These are phyloP conservation scores for Amanita molliuscula DNA, from an alignment of 768 basidiomycete species.

Conservation along the genomic window DNA sequence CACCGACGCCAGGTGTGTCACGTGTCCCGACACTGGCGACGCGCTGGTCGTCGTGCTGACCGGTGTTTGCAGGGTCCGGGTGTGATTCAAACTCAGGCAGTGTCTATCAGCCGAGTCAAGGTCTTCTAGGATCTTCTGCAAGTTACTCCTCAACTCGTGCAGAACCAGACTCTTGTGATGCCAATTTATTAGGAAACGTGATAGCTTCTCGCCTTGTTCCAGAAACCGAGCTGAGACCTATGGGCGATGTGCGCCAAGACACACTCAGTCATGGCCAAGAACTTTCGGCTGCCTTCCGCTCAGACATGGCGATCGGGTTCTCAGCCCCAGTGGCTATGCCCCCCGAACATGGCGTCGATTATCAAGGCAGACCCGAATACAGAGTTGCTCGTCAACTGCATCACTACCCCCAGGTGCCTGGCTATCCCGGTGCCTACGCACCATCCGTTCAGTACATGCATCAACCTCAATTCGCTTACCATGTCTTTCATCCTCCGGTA, in stretches of 20 bases:
- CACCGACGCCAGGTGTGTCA: neutral
- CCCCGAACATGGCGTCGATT: conserved; percentile 10
- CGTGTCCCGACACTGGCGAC: neutral
- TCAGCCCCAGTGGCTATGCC: conserved; percentile 11
- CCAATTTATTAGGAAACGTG: conserved; percentile 7
- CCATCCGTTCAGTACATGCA: conserved; percentile 31
- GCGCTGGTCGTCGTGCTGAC: neutral
- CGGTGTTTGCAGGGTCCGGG: neutral
- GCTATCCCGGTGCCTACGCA: conserved; percentile 36
- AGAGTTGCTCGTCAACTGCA: conserved; percentile 16
- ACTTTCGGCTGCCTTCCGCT: conserved; percentile 14
- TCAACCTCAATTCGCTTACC: conserved; percentile 22
- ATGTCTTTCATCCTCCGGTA: conserved; percentile 25
- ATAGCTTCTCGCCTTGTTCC: conserved; percentile 9
- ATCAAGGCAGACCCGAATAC: conserved; percentile 11
- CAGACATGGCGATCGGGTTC: conserved; percentile 9
- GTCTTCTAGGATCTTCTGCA: conserved; percentile 6
- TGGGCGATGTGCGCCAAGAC: conserved; percentile 18
- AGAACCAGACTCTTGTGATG: conserved; percentile 19
- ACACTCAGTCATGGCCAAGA: conserved; percentile 16
- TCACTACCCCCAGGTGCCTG: conserved; percentile 21
- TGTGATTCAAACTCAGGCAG: neutral
- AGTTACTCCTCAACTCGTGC: neutral
- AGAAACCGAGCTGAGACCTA: conserved; percentile 10
- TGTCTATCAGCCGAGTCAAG: neutral